These are phyloP conservation scores for Populus simonii DNA, from an alignment of 345 rosid genomes.

Conservation along the genomic window DNA sequence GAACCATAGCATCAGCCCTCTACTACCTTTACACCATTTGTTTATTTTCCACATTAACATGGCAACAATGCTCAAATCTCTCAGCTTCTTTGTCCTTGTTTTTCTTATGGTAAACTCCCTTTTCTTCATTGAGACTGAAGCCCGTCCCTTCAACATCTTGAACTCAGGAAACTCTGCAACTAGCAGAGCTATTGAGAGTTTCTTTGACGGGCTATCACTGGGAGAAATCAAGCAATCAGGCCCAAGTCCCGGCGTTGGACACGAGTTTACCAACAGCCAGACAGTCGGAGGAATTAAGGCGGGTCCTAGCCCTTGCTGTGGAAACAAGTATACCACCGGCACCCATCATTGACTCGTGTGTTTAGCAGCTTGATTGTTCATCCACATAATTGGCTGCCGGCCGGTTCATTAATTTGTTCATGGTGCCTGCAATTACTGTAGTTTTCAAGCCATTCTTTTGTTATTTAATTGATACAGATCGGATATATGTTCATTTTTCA, in stretches of 20 bases:
- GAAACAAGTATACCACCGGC: constrained; percentile 20
- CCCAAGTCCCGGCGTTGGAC: constrained; percentile 21
- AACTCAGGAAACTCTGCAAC: constrained; percentile 9
- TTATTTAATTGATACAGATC: background rate
- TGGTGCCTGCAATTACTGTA: background rate
- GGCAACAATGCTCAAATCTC: constrained; percentile 24
- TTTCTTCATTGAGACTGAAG: constrained; percentile 25
- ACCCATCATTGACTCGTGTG: background rate
- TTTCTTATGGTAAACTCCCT: constrained; percentile 17
- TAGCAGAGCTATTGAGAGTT: constrained; percentile 18
- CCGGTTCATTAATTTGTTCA: background rate
- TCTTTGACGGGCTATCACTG: constrained; percentile 39
- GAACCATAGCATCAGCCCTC: background rate
- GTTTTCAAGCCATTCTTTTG: background rate
- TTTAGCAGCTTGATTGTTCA: background rate
- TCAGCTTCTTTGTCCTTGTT: constrained; percentile 18
- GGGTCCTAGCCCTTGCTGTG: constrained; percentile 41
- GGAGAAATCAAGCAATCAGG: constrained; percentile 47
- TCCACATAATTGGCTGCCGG: background rate
- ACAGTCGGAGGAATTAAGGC: constrained; percentile 10
- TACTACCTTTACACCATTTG: background rate
- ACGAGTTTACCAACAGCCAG: background rate
- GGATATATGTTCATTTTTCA: background rate
- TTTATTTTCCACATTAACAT: constrained; percentile 1
- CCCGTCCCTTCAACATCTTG: constrained; percentile 39